Evolutionary conservation across 768 basidiomycete species (phyloP), one percentile per base, ranked within the genome.

Genomic region (Naganishia randhawae): DNA sequence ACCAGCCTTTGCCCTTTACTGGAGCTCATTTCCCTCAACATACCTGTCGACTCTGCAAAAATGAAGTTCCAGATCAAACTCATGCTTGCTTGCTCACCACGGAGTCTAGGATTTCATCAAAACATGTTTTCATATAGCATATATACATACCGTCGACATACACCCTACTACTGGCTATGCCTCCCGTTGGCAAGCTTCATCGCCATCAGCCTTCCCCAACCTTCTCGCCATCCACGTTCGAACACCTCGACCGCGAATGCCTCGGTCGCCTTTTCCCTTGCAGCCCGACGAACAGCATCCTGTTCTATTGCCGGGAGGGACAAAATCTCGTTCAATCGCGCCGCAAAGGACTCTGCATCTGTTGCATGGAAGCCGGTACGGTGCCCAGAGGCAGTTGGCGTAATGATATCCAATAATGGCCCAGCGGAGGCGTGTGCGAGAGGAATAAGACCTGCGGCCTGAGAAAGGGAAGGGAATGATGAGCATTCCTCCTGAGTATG

Each of bases 361-460:
- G 81, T 85, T 1, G 91, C 93, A 76, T 95, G 92, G 78, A 86
- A 94, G 27, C 94, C 94, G 85, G 80, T 77, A 1, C 71, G 71
- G 7, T 37, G 22, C 29, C 33, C 33, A 0, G 48, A 37, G 32
- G 7, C 2, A 16, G 85, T 86, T 0, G 92, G 91, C 1, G 92
- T 87, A 52, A 97, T 87, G 66, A 99, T 97, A 77, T 98, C 96
- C 66, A 87, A 84, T 27, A 93, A 78, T 0, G 95, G 95, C 0
- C 95, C 95, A 2, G 91, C 96, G 0, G 93, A 96, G 1, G 90
- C 90, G 76, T 99, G 93, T 0, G 89, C 87, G 3, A 98, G 86
- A 0, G 93, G 91, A 16, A 97, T 90, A 17, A 93, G 85, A 0
- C 95, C 95, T 3, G 96, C 92, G 11, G 92, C 94, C 94, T 97